These are phyloP conservation scores for Phanerodontia chrysosporium DNA, from an alignment of 768 basidiomycete genomes.

Conservation along the genomic window DNA sequence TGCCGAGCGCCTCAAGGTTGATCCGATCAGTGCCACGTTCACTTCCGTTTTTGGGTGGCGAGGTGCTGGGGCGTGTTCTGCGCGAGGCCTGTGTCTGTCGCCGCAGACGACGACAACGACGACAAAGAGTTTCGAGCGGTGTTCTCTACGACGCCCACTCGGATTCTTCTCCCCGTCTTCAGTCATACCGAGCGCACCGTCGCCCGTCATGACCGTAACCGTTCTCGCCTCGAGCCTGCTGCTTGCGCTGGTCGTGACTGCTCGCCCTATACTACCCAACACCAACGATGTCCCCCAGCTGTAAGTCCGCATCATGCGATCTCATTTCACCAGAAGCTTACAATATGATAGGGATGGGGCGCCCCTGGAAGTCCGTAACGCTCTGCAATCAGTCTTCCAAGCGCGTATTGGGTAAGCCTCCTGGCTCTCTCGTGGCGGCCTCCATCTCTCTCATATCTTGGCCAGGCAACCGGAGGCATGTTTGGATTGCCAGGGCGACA, in stretches of 20 bases:
- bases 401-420: constrained; percentile 32
- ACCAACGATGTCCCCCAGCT: constrained; percentile 20
- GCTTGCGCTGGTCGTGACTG: constrained; percentile 40
- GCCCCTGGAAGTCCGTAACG: constrained; percentile 26
- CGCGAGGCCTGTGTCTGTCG: background rate
- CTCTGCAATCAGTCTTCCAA: constrained; percentile 34
- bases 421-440: background rate
- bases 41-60: background rate
- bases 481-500: constrained; percentile 13
- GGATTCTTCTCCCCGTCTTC: constrained; percentile 37
- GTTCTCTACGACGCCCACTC: constrained; percentile 37
- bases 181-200: background rate
- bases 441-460: background rate
- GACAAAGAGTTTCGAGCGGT: background rate
- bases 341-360: constrained; percentile 12
- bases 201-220: constrained; percentile 31
- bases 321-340: background rate
- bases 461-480: constrained; percentile 17
- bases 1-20: background rate
- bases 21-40: background rate
- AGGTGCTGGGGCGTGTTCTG: background rate
- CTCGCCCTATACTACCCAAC: constrained; percentile 30
- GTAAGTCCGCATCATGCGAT: constrained; percentile 22
- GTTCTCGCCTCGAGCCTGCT: constrained; percentile 36
- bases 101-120: background rate